Evolutionary conservation across 495 filamentous ascomycete genomes (phyloP).

Genomic region (Neurospora cerealis): DNA sequence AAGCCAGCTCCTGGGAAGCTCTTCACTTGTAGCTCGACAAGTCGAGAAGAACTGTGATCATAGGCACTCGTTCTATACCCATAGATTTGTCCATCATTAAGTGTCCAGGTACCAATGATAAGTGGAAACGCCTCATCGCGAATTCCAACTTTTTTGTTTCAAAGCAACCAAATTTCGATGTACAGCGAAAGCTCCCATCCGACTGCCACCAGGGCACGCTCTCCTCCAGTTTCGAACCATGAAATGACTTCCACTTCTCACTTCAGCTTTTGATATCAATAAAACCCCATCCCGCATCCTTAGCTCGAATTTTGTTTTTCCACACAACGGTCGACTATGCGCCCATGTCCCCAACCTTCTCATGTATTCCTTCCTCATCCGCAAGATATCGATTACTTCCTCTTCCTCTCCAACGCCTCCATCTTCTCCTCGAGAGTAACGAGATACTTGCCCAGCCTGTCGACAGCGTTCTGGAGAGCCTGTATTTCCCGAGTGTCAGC

Average conservation of each 20-base stretch:
- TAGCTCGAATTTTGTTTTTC: background rate
- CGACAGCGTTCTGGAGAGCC: constrained; percentile 80
- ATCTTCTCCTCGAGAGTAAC: constrained; percentile 73
- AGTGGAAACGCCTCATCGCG: background rate
- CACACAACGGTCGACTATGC: background rate
- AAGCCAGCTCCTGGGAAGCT: background rate
- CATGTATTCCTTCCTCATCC: background rate
- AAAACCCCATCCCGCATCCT: background rate
- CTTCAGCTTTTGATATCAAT: background rate
- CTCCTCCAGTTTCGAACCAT: background rate
- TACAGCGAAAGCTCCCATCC: background rate
- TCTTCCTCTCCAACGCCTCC: constrained; percentile 48
- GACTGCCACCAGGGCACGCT: background rate
- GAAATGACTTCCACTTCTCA: background rate
- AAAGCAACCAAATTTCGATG: background rate
- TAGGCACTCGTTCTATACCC: background rate
- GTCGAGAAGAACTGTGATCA: background rate
- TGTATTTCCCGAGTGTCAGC: constrained; percentile 28
- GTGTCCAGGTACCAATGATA: background rate
- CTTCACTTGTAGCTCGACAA: background rate
- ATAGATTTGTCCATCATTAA: background rate
- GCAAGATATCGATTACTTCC: constrained; percentile 24
- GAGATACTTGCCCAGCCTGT: constrained; percentile 76
- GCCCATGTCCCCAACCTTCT: background rate
- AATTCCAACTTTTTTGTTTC: background rate